Evolutionary conservation across 352 stramenopile genomes (phyloP).

Genomic region (Pythium dissimile): DNA sequence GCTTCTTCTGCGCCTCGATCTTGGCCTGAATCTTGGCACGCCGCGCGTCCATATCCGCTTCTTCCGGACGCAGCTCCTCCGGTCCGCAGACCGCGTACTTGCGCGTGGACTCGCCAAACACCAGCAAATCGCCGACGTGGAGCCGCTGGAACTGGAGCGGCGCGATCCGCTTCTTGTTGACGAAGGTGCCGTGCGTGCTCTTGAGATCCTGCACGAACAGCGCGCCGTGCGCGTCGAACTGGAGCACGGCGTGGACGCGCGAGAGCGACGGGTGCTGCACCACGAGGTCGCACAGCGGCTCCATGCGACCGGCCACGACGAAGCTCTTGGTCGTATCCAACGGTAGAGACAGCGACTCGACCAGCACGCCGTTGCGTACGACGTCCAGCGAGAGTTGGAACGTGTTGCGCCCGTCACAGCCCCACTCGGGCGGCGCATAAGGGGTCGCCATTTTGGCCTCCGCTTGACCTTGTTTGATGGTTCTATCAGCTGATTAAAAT

Average conservation of each 20-base stretch:
- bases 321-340: constrained; percentile 31
- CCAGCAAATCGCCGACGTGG: constrained; percentile 80
- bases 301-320: constrained; percentile 54
- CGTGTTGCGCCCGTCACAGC: constrained; percentile 35
- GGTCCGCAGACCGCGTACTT: constrained; percentile 79
- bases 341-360: constrained; percentile 43
- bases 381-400: constrained; percentile 64
- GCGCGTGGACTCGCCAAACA: constrained; percentile 85
- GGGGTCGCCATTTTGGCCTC: constrained; percentile 9
- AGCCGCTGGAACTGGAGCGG: constrained; percentile 53
- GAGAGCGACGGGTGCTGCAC: constrained; percentile 79
- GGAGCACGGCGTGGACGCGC: constrained; percentile 61
- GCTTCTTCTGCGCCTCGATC: constrained; percentile 16
- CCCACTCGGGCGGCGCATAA: constrained; percentile 57
- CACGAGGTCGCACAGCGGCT: constrained; percentile 60
- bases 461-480: too few relatives aligned
- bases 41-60: constrained; percentile 71
- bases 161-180: constrained; percentile 74
- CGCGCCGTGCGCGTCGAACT: constrained; percentile 60
- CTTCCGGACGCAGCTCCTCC: constrained; percentile 53
- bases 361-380: constrained; percentile 56
- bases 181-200: constrained; percentile 81
- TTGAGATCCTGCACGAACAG: constrained; percentile 72
- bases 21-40: constrained; percentile 13
- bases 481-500: too few relatives aligned